Conservation (phyloP, 2,329 filamentous ascomycete species). For the Cladophialophora immunda region DNA sequence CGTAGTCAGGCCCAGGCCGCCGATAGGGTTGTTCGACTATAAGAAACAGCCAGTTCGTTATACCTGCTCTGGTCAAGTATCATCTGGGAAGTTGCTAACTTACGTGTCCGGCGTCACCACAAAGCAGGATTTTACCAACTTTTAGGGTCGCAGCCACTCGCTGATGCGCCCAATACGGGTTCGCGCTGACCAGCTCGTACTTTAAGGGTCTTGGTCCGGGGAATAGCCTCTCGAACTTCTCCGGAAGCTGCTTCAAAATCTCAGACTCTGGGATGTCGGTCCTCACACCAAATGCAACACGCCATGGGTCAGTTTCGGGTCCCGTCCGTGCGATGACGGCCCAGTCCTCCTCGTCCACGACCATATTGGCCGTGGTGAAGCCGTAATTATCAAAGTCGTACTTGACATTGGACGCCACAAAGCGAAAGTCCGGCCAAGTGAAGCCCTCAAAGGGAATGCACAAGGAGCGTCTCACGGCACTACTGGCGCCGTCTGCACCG, state of each 20-base stretch:
- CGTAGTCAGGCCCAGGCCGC: slow-evolving; percentile 69
- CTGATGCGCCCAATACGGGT: slow-evolving; percentile 29
- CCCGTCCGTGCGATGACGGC: slow-evolving; percentile 45
- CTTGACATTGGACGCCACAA: slow-evolving; percentile 39
- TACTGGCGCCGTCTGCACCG: slow-evolving; percentile 54
- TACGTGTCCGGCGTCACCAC: slow-evolving; percentile 28
- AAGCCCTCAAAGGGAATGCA: slow-evolving; percentile 44
- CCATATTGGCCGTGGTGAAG: slow-evolving; percentile 55
- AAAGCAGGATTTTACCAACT: slow-evolving; percentile 23
- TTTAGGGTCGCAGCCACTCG: slow-evolving; percentile 22
- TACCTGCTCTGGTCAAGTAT: background rate
- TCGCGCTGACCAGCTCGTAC: slow-evolving; percentile 31
- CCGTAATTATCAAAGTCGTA: slow-evolving; percentile 45
- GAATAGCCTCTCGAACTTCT: slow-evolving; percentile 45
- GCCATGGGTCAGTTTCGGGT: slow-evolving; percentile 49
- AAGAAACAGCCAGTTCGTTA: background rate
- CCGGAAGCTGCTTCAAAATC: slow-evolving; percentile 40
- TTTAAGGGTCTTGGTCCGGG: slow-evolving; percentile 41
- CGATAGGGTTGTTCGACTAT: slow-evolving; percentile 57
- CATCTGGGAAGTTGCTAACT: background rate
- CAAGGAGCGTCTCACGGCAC: slow-evolving; percentile 46
- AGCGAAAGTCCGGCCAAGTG: slow-evolving; percentile 43
- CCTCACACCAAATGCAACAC: slow-evolving; percentile 52
- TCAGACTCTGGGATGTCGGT: slow-evolving; percentile 40
- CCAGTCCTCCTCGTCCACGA: slow-evolving; percentile 67